Conservation (phyloP, 352 stramenopile genomes). For the Phytophthora pisi region DNA sequence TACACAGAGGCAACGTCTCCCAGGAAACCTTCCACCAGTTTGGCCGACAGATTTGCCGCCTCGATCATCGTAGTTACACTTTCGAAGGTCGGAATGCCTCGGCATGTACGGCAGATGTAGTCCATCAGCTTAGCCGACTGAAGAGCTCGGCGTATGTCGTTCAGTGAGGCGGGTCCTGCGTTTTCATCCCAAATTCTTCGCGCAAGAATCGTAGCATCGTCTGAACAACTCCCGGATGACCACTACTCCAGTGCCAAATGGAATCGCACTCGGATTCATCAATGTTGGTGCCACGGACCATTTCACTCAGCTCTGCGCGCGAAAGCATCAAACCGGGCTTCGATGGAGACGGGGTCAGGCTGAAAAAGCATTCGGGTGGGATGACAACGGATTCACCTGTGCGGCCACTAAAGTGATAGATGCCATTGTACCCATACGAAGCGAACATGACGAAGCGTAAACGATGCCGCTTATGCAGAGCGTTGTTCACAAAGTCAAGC, state of each 20-base stretch:
- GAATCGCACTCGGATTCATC: background rate
- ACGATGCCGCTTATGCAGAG: too few species aligned
- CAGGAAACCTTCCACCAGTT: too few species aligned
- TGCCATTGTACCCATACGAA: too few species aligned
- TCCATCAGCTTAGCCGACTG: background rate
- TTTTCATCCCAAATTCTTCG: background rate
- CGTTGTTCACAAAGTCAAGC: too few species aligned
- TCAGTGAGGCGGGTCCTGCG: background rate
- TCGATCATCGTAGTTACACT: background rate
- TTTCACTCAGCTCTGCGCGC: background rate
- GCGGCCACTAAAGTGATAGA: too few species aligned
- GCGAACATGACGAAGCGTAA: too few species aligned
- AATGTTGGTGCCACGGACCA: background rate
- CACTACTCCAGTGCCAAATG: background rate
- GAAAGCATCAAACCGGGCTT: background rate
- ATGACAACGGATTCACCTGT: background rate
- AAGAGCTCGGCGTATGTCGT: background rate
- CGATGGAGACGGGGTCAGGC: background rate
- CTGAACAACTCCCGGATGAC: background rate
- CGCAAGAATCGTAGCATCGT: background rate
- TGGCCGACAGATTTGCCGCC: too few species aligned
- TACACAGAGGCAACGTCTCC: background rate
- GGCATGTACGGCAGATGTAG: background rate
- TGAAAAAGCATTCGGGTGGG: background rate
- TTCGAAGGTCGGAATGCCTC: background rate